A percentile compares a stretch with the other conserved stretches of the same genome.
Evolutionary conservation across 106 monocot genomes (phyloP).

Genomic region (Ottelia alismoides): DNA sequence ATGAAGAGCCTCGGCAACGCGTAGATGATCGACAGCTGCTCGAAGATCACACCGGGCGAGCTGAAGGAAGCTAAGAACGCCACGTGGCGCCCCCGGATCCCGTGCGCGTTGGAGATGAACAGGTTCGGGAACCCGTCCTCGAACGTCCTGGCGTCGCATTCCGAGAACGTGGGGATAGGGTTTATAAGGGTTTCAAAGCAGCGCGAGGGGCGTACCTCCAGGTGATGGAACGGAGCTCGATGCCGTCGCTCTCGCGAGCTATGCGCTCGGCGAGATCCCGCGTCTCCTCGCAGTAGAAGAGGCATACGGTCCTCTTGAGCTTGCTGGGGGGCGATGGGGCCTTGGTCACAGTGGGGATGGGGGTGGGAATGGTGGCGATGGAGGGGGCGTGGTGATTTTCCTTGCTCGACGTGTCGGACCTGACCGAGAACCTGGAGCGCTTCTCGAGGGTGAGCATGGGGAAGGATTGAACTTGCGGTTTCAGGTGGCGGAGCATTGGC

Average conservation of each 20-base stretch:
- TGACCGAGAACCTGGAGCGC: no score
- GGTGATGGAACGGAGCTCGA: conserved; percentile 65
- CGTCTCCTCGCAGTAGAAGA: conserved; percentile 94
- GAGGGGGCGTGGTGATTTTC: no score
- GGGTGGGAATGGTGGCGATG: no score
- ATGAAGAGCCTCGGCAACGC: conserved; percentile 80
- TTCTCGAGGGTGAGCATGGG: no score
- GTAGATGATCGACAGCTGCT: conserved; percentile 88
- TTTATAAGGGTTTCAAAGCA: not conserved
- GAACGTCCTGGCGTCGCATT: conserved; percentile 32
- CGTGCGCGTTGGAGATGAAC: conserved; percentile 79
- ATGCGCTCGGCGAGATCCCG: conserved; percentile 62
- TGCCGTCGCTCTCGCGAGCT: conserved; percentile 62
- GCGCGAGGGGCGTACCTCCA: conserved; percentile 51
- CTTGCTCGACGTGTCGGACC: no score
- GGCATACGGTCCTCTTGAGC: conserved; percentile 55
- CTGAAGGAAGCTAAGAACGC: conserved; percentile 97
- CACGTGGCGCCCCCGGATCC: conserved; percentile 82
- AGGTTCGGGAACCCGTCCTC: conserved; percentile 93
- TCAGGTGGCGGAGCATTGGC: no score
- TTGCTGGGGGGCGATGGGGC: conserved; percentile 20
- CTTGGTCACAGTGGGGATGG: no score
- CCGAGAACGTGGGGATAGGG: not conserved
- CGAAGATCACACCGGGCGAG: conserved; percentile 87
- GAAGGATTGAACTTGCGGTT: no score